Percentiles rank a stretch among this genome's conserved stretches.
phyloP scores from a whole-genome alignment of 345 rosid species.

The Pistacia atlantica region DNA sequence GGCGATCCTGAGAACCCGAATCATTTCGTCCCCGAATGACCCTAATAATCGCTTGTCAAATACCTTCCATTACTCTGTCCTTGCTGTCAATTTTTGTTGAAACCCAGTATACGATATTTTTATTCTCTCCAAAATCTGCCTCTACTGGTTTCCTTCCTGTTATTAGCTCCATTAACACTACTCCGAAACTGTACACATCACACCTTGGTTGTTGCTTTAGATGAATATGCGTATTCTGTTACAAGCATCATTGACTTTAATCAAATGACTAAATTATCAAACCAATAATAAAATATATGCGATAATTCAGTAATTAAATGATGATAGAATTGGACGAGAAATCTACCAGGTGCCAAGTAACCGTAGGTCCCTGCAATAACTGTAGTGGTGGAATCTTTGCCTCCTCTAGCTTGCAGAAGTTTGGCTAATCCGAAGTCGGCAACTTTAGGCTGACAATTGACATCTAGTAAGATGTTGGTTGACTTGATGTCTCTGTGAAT shows the following conservation, averaged over 20 bases:
- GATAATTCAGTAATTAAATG: background rate
- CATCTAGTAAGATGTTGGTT: conserved; percentile 78
- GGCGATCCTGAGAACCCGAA: conserved; percentile 71
- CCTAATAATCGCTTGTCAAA: conserved; percentile 61
- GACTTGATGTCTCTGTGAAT: conserved; percentile 95
- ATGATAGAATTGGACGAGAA: conserved; percentile 11
- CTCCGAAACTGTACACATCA: conserved; percentile 94
- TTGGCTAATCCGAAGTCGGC: conserved; percentile 98
- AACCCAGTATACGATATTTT: conserved; percentile 79
- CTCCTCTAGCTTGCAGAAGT: conserved; percentile 79
- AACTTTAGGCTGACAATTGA: conserved; percentile 76
- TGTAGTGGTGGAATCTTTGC: conserved; percentile 87
- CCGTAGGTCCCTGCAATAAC: conserved; percentile 92
- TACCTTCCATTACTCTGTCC: conserved; percentile 72
- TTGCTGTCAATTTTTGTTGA: conserved; percentile 68
- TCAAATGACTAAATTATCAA: background rate
- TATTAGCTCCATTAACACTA: conserved; percentile 83
- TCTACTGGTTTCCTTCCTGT: conserved; percentile 86
- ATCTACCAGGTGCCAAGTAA: conserved; percentile 84
- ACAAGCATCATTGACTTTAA: conserved; percentile 4
- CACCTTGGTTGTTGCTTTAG: conserved; percentile 86
- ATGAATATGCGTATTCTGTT: conserved; percentile 85
- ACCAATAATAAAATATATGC: background rate
- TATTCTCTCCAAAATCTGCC: conserved; percentile 76
- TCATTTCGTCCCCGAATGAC: conserved; percentile 71